Evolutionary conservation across 768 basidiomycete genomes (phyloP).

Genomic region (Suillus alpinus): DNA sequence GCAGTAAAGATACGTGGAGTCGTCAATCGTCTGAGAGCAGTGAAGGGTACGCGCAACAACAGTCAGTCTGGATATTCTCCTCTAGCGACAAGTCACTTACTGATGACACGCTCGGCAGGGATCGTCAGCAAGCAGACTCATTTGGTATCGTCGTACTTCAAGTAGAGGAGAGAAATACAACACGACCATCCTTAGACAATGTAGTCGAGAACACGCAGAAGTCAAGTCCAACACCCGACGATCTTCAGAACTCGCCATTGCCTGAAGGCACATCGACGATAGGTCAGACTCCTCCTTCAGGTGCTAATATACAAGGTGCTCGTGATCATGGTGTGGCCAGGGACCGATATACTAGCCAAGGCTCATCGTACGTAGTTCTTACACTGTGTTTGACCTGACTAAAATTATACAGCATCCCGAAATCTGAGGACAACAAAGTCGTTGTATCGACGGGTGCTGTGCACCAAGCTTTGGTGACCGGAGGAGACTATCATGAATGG

Average conservation of each 20-base stretch:
- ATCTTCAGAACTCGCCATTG: neutral
- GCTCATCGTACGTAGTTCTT: neutral
- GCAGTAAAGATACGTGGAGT: too few relatives aligned
- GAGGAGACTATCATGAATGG: neutral
- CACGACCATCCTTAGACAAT: neutral
- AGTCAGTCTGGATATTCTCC: neutral
- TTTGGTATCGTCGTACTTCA: neutral
- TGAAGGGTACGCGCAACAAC: neutral
- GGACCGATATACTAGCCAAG: neutral
- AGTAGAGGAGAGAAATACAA: neutral
- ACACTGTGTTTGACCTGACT: neutral
- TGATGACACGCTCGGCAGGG: neutral
- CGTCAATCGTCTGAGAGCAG: neutral
- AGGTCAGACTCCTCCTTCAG: neutral
- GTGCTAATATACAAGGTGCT: neutral
- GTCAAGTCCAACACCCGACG: neutral
- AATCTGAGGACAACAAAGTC: neutral
- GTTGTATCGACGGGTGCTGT: neutral
- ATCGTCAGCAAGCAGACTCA: neutral
- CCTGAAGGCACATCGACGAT: neutral
- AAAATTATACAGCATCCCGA: neutral
- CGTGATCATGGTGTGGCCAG: neutral
- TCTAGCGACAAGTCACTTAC: neutral
- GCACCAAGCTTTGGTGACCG: neutral
- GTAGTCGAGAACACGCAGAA: neutral